Base-by-base conservation (phyloP, 805 yeast genomes). In the Yarrowia sp. region DNA sequence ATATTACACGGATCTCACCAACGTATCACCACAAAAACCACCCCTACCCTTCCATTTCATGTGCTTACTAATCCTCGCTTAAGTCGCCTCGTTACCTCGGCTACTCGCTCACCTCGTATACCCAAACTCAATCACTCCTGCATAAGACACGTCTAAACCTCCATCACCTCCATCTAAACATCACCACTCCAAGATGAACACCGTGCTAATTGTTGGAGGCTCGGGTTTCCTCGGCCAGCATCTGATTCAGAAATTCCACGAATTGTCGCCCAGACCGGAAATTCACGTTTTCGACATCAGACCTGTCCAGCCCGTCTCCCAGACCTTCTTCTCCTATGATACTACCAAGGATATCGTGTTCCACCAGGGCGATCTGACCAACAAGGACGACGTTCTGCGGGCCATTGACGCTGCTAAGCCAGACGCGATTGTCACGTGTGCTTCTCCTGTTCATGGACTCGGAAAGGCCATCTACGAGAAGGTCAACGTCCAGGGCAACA, bases 141-240 rank as follows among this genome's bases (percentile, higher is more conserved):
- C 36, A 48, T 22, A 16, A 14, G 5, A 22, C 61, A 40, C 46
- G 46, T 32, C 40, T 7, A 11, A 42, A 41, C 43, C 16, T 10
- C 38, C 49, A 32, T 8, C 48, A 35, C 41, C 10, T 2, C 26
- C 43, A 26, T 26, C 12, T 35, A 14, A 42, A 8, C 42, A 35
- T 5, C 16, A 26, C 32, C 32, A 26, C 32, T 2, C 3, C 7
- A 26, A 26, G 32, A 63, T 81, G 38, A 79, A 85, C 42, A 84
- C 89, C 1, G 97, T 95, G 1, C 85, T 95, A 40, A 82, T 95
- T 22, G 86, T 95, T n/a, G 99, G 99, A 63, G 99, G 99, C 10
- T 82, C 97, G 5, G 99, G 99, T 0, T 95, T 95, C 73, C 84
- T 95, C 22, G 99, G 99, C 2, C 85, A 92, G 56, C 99, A 95